Conservation (phyloP, 441 rosid species). For the Codiaeum variegatum region DNA sequence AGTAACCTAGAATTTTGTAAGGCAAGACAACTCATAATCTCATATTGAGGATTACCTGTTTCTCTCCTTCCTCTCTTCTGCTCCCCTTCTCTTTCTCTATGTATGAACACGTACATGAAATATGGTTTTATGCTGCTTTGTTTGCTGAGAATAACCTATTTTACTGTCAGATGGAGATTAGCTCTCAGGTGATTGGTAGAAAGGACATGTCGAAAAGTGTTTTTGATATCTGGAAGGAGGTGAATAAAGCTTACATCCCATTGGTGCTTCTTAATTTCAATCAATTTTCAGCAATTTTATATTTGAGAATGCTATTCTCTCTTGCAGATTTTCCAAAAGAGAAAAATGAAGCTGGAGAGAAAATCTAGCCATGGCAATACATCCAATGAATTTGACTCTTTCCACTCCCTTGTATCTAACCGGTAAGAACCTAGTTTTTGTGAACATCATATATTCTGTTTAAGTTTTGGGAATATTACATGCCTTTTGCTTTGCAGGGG, state of each 20-base stretch:
- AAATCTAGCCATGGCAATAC: constrained; percentile 34
- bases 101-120: background rate
- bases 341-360: constrained; percentile 51
- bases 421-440: constrained; percentile 46
- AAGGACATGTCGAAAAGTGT: constrained; percentile 84
- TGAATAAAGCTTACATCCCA: constrained; percentile 23
- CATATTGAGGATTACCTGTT: background rate
- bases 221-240: constrained; percentile 99
- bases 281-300: constrained; percentile 22
- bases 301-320: constrained; percentile 20
- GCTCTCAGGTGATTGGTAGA: constrained; percentile 88
- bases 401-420: constrained; percentile 66
- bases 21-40: background rate
- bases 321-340: constrained; percentile 80
- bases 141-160: constrained; percentile 19
- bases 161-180: constrained; percentile 62
- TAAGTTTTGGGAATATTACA: constrained; percentile 20
- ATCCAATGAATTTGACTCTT: constrained; percentile 51
- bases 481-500: constrained; percentile 60
- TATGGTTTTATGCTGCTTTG: constrained; percentile 9
- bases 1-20: background rate
- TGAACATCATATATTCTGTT: constrained; percentile 14
- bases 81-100: background rate
- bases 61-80: background rate
- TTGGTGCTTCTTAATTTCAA: constrained; percentile 11